Percentiles rank a stretch among this genome's conserved stretches.
These are phyloP conservation scores for Blastocladiella britannica DNA, from an alignment of 192 early-diverging fungal species.

Conservation along the genomic window DNA sequence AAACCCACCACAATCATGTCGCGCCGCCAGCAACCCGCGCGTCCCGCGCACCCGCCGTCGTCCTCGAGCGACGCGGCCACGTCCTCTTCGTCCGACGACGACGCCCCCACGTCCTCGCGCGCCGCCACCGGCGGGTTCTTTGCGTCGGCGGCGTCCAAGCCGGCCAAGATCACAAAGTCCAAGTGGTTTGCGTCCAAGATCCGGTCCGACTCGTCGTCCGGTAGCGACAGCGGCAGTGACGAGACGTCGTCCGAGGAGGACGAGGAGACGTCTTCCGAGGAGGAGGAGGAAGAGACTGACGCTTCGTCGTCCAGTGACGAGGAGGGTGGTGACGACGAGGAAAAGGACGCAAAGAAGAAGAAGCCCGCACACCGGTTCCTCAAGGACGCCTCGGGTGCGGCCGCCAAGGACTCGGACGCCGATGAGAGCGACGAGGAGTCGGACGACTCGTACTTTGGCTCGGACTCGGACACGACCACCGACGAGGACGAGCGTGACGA, in stretches of 20 bases:
- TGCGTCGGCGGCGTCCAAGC: background rate
- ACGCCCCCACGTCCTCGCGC: background rate
- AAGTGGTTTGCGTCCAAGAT: background rate
- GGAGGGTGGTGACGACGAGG: background rate
- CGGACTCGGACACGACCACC: constrained; percentile 5
- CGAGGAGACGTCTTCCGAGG: background rate
- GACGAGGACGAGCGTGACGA: background rate
- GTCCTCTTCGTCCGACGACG: constrained; percentile 9
- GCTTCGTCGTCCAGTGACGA: background rate
- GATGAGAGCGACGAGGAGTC: background rate
- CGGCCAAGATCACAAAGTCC: background rate
- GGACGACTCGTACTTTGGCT: background rate
- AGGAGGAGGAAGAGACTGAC: background rate
- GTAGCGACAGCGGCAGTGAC: background rate
- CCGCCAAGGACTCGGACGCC: background rate
- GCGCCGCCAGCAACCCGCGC: background rate
- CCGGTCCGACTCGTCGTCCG: too few relatives aligned
- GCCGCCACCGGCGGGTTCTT: background rate
- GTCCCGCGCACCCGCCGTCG: constrained; percentile 3
- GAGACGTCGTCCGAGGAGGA: background rate
- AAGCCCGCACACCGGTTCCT: background rate
- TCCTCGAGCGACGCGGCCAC: constrained; percentile 10
- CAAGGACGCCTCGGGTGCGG: background rate
- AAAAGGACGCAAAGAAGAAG: background rate
- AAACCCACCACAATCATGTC: background rate